Percentiles rank a stretch among this genome's conserved stretches.
phyloP scores from a whole-genome alignment of 306 rosid species.

The Heteromeles arbutifolia region DNA sequence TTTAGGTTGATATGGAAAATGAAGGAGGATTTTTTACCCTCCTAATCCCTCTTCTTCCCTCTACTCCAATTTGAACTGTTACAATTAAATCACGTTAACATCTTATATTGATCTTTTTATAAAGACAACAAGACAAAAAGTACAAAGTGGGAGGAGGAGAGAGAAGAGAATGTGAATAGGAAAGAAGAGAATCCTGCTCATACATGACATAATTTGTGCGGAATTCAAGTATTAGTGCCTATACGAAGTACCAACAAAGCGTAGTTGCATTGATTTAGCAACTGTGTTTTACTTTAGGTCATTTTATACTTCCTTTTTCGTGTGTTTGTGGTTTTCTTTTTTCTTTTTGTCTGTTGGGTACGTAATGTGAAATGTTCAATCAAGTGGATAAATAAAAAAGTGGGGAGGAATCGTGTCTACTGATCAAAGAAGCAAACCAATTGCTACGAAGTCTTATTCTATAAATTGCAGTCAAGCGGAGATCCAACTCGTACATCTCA shows the following conservation, averaged over 20 bases:
- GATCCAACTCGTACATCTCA: not conserved
- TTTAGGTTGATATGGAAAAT: not conserved
- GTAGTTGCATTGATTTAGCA: not conserved
- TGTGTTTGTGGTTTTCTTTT: not conserved
- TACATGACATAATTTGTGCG: too few species aligned
- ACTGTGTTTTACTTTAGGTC: not conserved
- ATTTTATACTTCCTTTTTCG: not conserved
- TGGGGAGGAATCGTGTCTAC: not conserved
- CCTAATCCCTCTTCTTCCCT: accelerated
- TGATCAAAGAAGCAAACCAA: not conserved
- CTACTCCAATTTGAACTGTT: accelerated
- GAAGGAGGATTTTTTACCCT: accelerated
- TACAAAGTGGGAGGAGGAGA: too few species aligned
- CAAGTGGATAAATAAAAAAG: not conserved
- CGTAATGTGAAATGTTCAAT: not conserved
- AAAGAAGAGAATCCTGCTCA: too few species aligned
- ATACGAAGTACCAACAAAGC: not conserved
- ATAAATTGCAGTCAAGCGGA: not conserved
- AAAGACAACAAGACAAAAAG: too few species aligned
- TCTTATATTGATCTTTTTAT: too few species aligned
- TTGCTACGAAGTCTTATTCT: not conserved
- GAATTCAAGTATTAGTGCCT: not conserved
- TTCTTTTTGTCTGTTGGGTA: not conserved
- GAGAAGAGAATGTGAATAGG: too few species aligned
- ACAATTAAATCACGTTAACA: too few species aligned